These are phyloP conservation scores for Aspergillus sclerotiicarbonarius DNA, from an alignment of 495 filamentous ascomycete genomes.

Conservation along the genomic window DNA sequence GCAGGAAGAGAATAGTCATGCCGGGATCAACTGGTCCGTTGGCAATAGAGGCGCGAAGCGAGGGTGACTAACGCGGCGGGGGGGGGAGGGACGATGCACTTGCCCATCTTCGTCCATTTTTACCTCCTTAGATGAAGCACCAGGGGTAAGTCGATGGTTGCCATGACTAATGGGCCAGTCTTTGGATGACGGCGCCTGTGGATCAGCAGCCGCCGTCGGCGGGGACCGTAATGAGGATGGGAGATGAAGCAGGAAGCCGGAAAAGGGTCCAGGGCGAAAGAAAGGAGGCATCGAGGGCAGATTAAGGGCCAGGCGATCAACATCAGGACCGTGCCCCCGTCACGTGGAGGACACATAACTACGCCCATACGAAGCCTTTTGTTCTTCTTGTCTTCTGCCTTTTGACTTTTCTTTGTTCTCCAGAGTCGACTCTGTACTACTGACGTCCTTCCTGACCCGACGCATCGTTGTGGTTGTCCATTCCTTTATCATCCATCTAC, in stretches of 20 bases:
- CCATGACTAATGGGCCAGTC: neutral
- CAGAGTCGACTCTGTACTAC: neutral
- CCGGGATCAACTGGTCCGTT: conserved; percentile 16
- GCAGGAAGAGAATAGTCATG: conserved; percentile 10
- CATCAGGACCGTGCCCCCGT: conserved; percentile 18
- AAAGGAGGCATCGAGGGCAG: conserved; percentile 16
- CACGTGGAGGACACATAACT: conserved; percentile 17
- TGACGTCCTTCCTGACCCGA: neutral
- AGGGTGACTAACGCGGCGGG: conserved; percentile 3
- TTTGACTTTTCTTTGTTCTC: neutral
- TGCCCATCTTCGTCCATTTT: conserved; percentile 1
- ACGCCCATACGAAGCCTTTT: neutral
- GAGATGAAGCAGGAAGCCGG: conserved; percentile 11
- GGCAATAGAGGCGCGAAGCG: conserved; percentile 5
- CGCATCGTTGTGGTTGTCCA: neutral
- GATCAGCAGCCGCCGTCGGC: conserved; percentile 2
- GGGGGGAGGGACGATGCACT: conserved; percentile 4
- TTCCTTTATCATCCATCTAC: neutral
- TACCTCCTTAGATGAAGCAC: neutral
- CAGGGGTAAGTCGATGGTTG: neutral
- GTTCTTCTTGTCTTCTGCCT: neutral
- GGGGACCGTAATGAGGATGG: conserved; percentile 10
- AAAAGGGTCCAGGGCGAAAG: conserved; percentile 9
- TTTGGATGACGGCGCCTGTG: conserved; percentile 5
- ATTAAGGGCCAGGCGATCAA: conserved; percentile 15